Conservation (phyloP, 169 alveolate species). For the Plasmodium ovale region DNA sequence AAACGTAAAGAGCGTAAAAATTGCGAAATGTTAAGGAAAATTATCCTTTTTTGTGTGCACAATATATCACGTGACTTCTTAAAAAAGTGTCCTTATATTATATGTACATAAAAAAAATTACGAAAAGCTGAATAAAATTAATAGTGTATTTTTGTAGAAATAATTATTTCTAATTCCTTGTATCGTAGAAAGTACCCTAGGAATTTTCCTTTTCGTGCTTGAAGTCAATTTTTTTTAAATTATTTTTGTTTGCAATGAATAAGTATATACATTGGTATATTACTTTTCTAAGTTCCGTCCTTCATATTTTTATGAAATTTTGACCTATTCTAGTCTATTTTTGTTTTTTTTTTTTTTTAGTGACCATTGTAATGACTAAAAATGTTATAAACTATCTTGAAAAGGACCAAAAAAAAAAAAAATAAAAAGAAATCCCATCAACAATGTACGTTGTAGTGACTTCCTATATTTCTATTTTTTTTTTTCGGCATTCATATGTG, state of each 20-base stretch:
- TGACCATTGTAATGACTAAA: not conserved
- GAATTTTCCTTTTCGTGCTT: not conserved
- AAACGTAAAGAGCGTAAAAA: too few relatives aligned
- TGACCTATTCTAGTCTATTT: not conserved
- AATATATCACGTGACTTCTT: not conserved
- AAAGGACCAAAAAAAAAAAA: not conserved
- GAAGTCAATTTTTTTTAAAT: not conserved
- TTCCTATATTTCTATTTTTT: not conserved
- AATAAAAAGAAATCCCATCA: not conserved
- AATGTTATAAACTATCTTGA: not conserved
- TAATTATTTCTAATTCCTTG: constrained; percentile 5
- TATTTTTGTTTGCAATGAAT: not conserved
- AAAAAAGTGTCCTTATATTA: not conserved
- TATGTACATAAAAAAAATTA: not conserved
- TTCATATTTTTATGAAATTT: not conserved
- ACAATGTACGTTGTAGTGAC: not conserved
- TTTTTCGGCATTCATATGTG: not conserved
- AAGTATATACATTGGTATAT: not conserved
- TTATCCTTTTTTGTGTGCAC: not conserved
- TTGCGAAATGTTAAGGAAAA: too few relatives aligned
- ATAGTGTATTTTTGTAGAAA: not conserved
- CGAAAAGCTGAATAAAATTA: not conserved
- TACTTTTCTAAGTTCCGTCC: not conserved
- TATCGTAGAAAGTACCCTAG: not conserved
- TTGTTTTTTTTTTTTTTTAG: too few relatives aligned